Base-by-base conservation (phyloP, 495 filamentous ascomycete genomes). In the Parathielavia hyrcaniae region DNA sequence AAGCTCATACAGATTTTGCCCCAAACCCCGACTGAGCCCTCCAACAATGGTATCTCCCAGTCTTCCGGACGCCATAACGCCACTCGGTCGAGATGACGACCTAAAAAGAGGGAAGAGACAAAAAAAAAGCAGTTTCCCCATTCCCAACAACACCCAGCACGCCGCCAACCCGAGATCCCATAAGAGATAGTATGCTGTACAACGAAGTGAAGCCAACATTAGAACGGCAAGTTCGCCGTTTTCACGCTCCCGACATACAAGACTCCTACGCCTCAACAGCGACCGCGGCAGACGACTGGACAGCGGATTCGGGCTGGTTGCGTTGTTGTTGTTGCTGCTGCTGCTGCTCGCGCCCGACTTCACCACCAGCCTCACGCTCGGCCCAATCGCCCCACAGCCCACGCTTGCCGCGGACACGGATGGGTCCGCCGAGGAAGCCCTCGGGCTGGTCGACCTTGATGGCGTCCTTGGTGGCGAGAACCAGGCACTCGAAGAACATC, bases 401-500 rank as follows among this genome's bases (percentile, higher is more conserved):
- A 61, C 89, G 82, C 80, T 97, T 97, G 57, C 85, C 88, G 50
- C 87, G 80, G 48, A 98, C 86, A 41, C 85, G 75, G 61, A 98
- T 87, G 10, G 83, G 81, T 5, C 82, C 86, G 45, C 90, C 90
- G 40, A 96, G 81, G 35, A 79, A 72, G 16, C 82, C 81, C 48
- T 83, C 78, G n/a, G 78, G 76, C 73, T 98, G 93, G 67, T 97
- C 91, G n/a, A 97, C 89, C 69, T 95, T 92, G 67, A 98, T 87
- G 38, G 93, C 93, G 72, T 97, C 95, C 77, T 97, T 97, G 13
- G 93, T 98, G 12, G 95, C 95, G 50, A 98, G 76, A 6, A 97
- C 93, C 41, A 98, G 76, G 38, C 91, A 84, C 73, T 98, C 95
- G 59, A 97, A 97, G 75, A 98, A 98, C 92, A 98, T 96, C 77